These are phyloP conservation scores for Lipomyces orientalis DNA, from an alignment of 805 yeast species.

Conservation along the genomic window DNA sequence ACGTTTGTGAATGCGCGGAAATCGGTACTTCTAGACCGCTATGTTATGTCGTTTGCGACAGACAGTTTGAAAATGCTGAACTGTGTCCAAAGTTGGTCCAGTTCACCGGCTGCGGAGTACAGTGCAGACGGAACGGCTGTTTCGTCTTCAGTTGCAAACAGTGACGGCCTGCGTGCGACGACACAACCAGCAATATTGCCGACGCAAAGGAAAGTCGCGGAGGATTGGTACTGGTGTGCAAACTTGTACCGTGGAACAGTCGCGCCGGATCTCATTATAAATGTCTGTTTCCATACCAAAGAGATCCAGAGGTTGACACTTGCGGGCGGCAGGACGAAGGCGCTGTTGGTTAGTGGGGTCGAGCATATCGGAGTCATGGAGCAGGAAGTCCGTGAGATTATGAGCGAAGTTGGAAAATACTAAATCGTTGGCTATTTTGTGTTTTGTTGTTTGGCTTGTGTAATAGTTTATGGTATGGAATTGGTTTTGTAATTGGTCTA, in stretches of 20 bases:
- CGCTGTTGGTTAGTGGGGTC: conserved; percentile 21
- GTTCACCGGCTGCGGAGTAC: background rate
- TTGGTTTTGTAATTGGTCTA: background rate
- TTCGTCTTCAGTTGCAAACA: background rate
- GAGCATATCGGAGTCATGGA: conserved; percentile 25
- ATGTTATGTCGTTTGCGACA: conserved; percentile 14
- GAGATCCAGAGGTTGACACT: conserved; percentile 5
- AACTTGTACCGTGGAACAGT: conserved; percentile 26
- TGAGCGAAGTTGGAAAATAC: conserved; percentile 6
- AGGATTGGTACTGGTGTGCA: conserved; percentile 29
- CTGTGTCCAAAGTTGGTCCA: background rate
- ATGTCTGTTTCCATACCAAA: conserved; percentile 13
- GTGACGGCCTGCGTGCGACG: background rate
- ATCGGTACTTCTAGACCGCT: conserved; percentile 23
- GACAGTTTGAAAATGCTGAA: conserved; percentile 15
- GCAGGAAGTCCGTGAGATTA: conserved; percentile 15
- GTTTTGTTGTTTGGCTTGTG: too few species aligned
- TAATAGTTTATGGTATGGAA: background rate
- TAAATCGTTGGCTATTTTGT: background rate
- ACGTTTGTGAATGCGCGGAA: conserved; percentile 17
- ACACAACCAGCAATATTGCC: background rate
- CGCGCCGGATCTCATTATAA: conserved; percentile 28
- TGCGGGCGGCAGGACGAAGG: conserved; percentile 11
- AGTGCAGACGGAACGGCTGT: background rate
- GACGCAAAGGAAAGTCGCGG: conserved; percentile 5